Evolutionary conservation across 495 filamentous ascomycete genomes (phyloP), one percentile per base, ranked within the genome.

Genomic region (Aspergillus saccharolyticus): DNA sequence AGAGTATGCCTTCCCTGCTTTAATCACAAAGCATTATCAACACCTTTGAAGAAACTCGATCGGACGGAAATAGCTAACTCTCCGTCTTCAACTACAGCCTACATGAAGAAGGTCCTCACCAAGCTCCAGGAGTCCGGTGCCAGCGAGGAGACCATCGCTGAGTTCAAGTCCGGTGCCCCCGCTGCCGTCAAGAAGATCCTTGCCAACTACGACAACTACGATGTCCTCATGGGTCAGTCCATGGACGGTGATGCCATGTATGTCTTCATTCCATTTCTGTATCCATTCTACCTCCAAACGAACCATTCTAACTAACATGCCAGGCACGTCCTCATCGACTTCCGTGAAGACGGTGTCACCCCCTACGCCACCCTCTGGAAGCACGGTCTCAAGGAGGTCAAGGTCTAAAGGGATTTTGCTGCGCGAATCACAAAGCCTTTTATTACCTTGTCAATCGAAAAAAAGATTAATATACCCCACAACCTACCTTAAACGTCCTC

Each of bases 211-310:
- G 89, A 93, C 77, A 88, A 98, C 80, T 96, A 85, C 71, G 94
- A 97, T 66, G 90, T 96, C 75, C 89, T 91, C 73, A 88, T 89
- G 64, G 93, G 94, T 71, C 84, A 92, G 80, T 86, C 83, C 60
- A 93, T 92, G 89, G 84, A 96, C 69, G 83, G 85, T 59, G 89
- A 96, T 63, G 91, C 88, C 76, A 97, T 98, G 94, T 89, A 73
- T 63, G 78, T 79, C 58, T n/a, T n/a, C n/a, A n/a, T n/a, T n/a
- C n/a, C n/a, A n/a, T n/a, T n/a, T n/a, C n/a, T n/a, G n/a, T n/a
- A n/a, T n/a, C n/a, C n/a, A n/a, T n/a, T n/a, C n/a, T n/a, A n/a
- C n/a, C n/a, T n/a, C n/a, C n/a, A n/a, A n/a, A n/a, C n/a, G n/a
- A n/a, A n/a, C n/a, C n/a, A 5, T 46, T 59, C 67, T 73, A 53